Conservation (phyloP, 169 alveolate genomes). For the Pseudocohnilembus persalinus region DNA sequence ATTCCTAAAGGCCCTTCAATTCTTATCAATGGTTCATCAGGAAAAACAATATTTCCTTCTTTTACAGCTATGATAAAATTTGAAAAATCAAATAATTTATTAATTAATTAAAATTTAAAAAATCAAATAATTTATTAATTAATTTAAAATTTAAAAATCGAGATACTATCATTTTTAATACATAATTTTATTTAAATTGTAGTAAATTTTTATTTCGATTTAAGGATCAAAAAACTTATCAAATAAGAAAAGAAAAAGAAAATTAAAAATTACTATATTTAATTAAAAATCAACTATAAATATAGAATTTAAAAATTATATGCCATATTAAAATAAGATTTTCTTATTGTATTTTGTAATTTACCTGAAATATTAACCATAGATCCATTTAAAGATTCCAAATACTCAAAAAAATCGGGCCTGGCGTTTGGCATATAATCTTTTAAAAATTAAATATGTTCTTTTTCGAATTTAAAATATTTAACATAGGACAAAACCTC, state of each 20-base stretch:
- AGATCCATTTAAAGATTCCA: constrained; percentile 52
- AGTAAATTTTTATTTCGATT: too few species aligned
- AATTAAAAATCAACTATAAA: too few species aligned
- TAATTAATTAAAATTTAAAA: too few species aligned
- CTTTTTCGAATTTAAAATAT: constrained; percentile 74
- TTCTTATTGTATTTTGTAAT: constrained; percentile 14
- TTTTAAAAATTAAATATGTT: constrained; percentile 69
- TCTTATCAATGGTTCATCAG: constrained; percentile 84
- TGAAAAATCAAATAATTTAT: neutral
- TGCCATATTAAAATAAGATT: neutral
- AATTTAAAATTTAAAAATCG: too few species aligned
- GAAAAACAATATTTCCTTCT: constrained; percentile 86
- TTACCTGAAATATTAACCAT: constrained; percentile 58
- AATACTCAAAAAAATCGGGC: constrained; percentile 76
- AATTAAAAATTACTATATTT: too few species aligned
- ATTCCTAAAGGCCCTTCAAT: constrained; percentile 89
- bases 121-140: too few species aligned
- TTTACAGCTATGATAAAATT: constrained; percentile 18
- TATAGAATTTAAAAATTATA: too few species aligned
- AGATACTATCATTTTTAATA: too few species aligned
- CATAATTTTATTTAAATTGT: too few species aligned
- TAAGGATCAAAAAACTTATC: too few species aligned
- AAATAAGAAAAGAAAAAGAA: too few species aligned
- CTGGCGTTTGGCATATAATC: constrained; percentile 55
- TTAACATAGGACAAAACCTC: constrained; percentile 75